Evolutionary conservation across 2,329 filamentous ascomycete species (phyloP), one percentile per base, ranked within the genome.

Genomic region (Bretziella fagacearum): DNA sequence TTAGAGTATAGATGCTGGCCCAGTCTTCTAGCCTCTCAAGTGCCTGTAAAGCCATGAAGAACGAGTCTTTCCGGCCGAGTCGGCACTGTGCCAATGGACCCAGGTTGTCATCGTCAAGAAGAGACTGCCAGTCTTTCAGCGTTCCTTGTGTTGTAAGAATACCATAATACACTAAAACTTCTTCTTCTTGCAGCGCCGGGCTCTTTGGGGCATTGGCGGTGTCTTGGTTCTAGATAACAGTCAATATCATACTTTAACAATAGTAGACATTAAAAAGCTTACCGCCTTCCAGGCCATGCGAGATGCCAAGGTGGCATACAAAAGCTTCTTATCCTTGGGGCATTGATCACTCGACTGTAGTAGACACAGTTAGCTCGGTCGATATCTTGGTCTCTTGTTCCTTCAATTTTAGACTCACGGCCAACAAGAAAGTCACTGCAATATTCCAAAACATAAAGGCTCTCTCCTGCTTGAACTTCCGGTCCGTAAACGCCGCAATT

Each of bases 371-470:
- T 33, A 27, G 20, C 17, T n/a, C n/a, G n/a, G n/a, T 29, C 18
- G 45, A 10, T 10, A 42, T 32, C 15, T 22, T 20, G 20, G 26
- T 11, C 7, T 17, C 2, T 23, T 2, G 6, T 15, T 44, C 7
- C 35, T 32, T 15, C 5, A 6, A 10, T n/a, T n/a, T n/a, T n/a
- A n/a, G 10, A 56, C 66, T 54, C 56, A 74, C 71, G 46, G 72
- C 67, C 46, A 74, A 63, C 26, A 74, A 54, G 51, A 70, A 67
- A 0, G 70, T 74, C 13, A 71, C 62, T 17, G 65, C 59, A 52
- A 75, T 73, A 51, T 70, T 74, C 64, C 66, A 71, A 51, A 73
- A 74, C 56, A 73, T 61, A 48, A 66, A 69, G 2, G 60, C 59
- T 25, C 66, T 61, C 18, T 74, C 69, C 23, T 62, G 58, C 2